phyloP scores from a whole-genome alignment of 441 rosid species.

The Populus hybrid region DNA sequence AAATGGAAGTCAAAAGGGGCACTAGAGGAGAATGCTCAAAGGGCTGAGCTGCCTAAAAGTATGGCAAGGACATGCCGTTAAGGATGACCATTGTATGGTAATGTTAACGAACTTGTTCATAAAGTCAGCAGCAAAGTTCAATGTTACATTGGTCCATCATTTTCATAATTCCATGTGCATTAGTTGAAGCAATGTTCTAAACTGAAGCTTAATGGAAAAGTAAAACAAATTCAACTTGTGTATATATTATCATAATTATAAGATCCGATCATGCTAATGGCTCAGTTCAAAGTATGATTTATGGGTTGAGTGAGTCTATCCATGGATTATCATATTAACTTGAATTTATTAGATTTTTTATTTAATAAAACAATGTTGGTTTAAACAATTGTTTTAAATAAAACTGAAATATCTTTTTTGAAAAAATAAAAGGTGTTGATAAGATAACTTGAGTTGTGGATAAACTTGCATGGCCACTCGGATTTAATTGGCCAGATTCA shows the following conservation, averaged over 20 bases:
- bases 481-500: neutral
- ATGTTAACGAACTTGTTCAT: neutral
- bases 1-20: neutral
- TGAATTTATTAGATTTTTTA: neutral
- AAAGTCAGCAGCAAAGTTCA: neutral
- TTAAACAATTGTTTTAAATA: no score
- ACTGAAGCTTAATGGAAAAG: neutral
- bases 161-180: neutral
- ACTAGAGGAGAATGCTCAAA: neutral
- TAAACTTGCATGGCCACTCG: neutral
- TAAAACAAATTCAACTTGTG: no score
- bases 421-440: neutral
- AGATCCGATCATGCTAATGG: fast-evolving
- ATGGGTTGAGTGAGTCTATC: neutral
- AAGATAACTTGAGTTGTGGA: neutral
- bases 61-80: neutral
- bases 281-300: no score
- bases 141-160: neutral
- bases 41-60: neutral
- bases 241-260: no score
- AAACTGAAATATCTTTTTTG: no score
- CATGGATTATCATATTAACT: fast-evolving
- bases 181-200: neutral
- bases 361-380: no score
- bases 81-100: neutral